Evolutionary conservation across 2,329 filamentous ascomycete species (phyloP), one percentile per base, ranked within the genome.

Genomic region (Xylariaceae sp.): DNA sequence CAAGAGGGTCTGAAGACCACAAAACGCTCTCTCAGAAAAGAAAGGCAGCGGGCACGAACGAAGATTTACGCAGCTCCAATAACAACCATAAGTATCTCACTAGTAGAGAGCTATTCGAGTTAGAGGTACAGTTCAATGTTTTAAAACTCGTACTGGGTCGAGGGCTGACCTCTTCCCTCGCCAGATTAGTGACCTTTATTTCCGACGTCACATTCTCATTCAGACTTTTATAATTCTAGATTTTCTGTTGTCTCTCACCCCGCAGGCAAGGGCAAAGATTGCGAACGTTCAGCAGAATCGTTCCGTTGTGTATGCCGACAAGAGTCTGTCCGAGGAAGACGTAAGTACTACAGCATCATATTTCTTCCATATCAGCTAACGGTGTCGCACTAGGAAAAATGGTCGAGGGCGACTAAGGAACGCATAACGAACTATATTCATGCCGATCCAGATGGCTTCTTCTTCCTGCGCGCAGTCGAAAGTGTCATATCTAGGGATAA

Each of bases 1-100:
- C 67, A n/a, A 82, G 76, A 46, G 63, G 70, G 5, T 59, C 68
- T 2, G 80, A 83, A 29, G 85, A 88, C 36, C 67, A 70, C 32
- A 81, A 78, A 47, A 76, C 74, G 47, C 47, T 51, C 34, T 78
- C 76, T 19, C 56, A 71, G 37, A 94, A 89, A 63, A 78, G 87
- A 40, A 94, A 89, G 60, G 70, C 75, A 30, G 71, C 74, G 9
- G 72, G 71, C 29, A 65, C 66, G 18, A 72, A 78, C 36, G 76
- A 77, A 6, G 70, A 76, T 34, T 74, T 78, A 38, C 81, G 83
- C 44, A 73, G 80, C 16, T 83, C 79, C 56, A 81, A 78, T 16
- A 97, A 95, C 66, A 98, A 98, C 55, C 90, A 94, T 1, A 98
- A 97, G 59, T 99, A 98, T 59, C 74, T 99, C 13, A 99, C 92